Evolutionary conservation across 441 rosid genomes (phyloP).

Genomic region (Theobroma grandiflorum): DNA sequence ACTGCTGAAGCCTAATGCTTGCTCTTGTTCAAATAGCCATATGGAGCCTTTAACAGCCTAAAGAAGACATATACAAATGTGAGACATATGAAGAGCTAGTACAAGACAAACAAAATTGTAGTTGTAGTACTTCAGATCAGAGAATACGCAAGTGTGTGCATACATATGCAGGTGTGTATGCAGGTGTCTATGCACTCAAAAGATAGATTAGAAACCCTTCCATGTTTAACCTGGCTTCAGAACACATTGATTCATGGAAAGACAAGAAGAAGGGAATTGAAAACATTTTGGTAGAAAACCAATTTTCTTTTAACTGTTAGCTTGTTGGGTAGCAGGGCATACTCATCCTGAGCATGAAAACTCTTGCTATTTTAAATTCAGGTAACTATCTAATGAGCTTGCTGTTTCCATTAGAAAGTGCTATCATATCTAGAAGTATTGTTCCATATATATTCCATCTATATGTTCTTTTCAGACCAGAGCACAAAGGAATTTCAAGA

Average conservation of each 20-base stretch:
- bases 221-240: neutral
- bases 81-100: neutral
- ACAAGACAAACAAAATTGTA: neutral
- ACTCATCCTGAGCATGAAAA: neutral
- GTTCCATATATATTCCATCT: neutral
- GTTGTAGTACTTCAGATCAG: neutral
- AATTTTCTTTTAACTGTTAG: neutral
- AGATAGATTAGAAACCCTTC: neutral
- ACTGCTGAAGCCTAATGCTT: constrained; percentile 98
- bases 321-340: neutral
- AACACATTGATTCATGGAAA: neutral
- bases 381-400: neutral
- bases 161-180: neutral
- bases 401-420: neutral
- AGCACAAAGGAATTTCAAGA: neutral
- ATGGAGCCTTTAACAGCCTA: constrained; percentile 85
- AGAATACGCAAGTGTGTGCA: neutral
- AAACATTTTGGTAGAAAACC: neutral
- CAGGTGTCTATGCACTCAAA: neutral
- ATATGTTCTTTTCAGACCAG: neutral
- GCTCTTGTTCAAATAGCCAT: constrained; percentile 99
- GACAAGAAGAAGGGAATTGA: neutral
- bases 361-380: neutral
- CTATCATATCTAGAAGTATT: neutral
- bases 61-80: constrained; percentile 6